phyloP scores from a whole-genome alignment of 1,284 basidiomycete species.

The Cryptococcus sp. region DNA sequence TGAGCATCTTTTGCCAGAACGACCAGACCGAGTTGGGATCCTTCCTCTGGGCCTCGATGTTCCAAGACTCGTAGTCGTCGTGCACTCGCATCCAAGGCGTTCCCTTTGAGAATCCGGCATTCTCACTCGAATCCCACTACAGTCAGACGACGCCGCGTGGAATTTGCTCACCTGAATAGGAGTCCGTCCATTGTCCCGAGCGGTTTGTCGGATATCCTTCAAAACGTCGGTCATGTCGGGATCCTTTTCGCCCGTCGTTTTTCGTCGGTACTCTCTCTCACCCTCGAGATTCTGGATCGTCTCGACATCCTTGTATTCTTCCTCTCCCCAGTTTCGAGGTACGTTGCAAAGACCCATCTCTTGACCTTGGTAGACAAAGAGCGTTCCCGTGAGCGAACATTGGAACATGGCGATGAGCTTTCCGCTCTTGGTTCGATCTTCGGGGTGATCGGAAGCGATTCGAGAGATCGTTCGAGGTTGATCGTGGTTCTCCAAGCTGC shows the following conservation, averaged over 20 bases:
- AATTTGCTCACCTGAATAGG: conserved; percentile 23
- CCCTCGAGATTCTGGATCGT: conserved; percentile 34
- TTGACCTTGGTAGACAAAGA: conserved; percentile 69
- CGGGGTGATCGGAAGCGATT: conserved; percentile 58
- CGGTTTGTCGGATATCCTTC: conserved; percentile 32
- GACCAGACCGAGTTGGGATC: conserved; percentile 36
- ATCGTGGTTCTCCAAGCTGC: conserved; percentile 47
- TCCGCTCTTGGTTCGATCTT: conserved; percentile 57
- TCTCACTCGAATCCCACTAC: conserved; percentile 58
- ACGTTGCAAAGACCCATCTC: conserved; percentile 67
- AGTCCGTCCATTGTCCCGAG: conserved; percentile 40
- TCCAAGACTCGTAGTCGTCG: conserved; percentile 57
- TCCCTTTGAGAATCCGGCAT: conserved; percentile 62
- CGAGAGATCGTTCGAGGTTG: conserved; percentile 59
- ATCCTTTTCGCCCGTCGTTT: conserved; percentile 31
- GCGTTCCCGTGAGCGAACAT: conserved; percentile 59
- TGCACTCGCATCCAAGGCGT: conserved; percentile 73
- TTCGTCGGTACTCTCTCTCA: conserved; percentile 38
- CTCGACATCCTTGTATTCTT: conserved; percentile 62
- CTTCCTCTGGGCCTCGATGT: conserved; percentile 42
- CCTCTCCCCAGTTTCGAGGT: conserved; percentile 59
- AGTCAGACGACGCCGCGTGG: too few species aligned
- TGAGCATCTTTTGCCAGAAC: conserved; percentile 40
- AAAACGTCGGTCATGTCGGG: conserved; percentile 45
- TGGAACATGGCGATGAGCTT: conserved; percentile 64